Base-by-base conservation (phyloP, 2,329 filamentous ascomycete genomes). In the Fusarium torreyae region DNA sequence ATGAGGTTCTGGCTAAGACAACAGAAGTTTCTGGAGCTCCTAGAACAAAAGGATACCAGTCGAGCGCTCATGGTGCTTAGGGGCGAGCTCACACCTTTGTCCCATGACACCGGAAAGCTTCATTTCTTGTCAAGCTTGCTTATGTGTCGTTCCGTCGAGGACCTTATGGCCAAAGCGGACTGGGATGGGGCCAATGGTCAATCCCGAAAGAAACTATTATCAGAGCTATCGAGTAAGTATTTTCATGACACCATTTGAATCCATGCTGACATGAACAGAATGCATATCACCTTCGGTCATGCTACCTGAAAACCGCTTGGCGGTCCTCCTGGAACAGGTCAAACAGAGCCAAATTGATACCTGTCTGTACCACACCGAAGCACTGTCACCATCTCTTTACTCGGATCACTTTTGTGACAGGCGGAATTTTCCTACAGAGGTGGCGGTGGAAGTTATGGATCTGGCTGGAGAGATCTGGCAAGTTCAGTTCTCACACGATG, bases 231-330 rank as follows among this genome's bases (percentile, higher is more conserved):
- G 24, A 93, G 92, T 96, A 83, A 81, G 88, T 81, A 43, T 20
- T 42, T 50, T 44, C 24, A 33, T 13, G 20, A 38, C 28, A 20
- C 26, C 5, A 20, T 31, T 20, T 17, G 13, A 7, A 18, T 17
- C 36, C 9, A 5, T 14, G 34, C 57, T 68, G 58, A 39, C 43
- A 33, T 48, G 43, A 53, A 36, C 72, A 95, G 92, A 87, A 83
- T 97, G 89, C 58, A 97, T 99, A 78, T 97, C 96, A 2, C 95
- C 96, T 0, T 96, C 94, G 6, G 93, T 97, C 44, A 98, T 99
- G 94, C 92, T 99, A 56, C 96, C 96, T 2, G 93, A 97, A 76
- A 93, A 96, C 78, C 91, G 96, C 8, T 84, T 99, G 44, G 93
- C 94, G 3, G 87, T 90, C 34, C 84, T 99, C 17, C 83, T 99